These are phyloP conservation scores for Exophiala lecanii-corni DNA, from an alignment of 2,329 filamentous ascomycete genomes.

Conservation along the genomic window DNA sequence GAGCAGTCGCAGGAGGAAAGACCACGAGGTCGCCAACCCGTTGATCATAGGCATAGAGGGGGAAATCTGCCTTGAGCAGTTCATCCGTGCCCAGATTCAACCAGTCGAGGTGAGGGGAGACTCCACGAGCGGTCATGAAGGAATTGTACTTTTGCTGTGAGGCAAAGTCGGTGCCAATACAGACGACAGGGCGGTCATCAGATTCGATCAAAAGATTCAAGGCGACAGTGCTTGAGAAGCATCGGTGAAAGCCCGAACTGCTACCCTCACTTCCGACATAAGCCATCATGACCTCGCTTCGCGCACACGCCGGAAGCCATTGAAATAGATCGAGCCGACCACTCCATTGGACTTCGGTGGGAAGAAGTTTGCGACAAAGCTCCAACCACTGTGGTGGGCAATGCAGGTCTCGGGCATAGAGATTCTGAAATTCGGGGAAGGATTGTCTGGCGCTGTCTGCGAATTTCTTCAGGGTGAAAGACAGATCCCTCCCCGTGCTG, in stretches of 20 bases:
- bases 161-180: conserved; percentile 34
- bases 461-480: conserved; percentile 33
- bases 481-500: conserved; percentile 32
- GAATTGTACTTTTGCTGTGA: conserved; percentile 33
- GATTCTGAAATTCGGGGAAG: conserved; percentile 29
- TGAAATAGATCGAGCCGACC: conserved; percentile 34
- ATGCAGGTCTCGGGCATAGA: conserved; percentile 34
- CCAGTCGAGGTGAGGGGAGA: conserved; percentile 35
- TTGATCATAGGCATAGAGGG: conserved; percentile 34
- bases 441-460: conserved; percentile 28
- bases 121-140: conserved; percentile 33
- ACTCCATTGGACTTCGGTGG: conserved; percentile 31
- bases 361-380: conserved; percentile 30
- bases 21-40: conserved; percentile 33
- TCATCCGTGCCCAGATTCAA: conserved; percentile 30
- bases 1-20: conserved; percentile 35
- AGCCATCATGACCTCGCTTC: conserved; percentile 36
- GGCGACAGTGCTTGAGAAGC: conserved; percentile 35
- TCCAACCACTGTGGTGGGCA: conserved; percentile 33
- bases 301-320: conserved; percentile 32
- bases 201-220: conserved; percentile 33
- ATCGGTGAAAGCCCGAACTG: conserved; percentile 35
- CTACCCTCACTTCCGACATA: conserved; percentile 33
- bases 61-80: conserved; percentile 32
- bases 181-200: conserved; percentile 30